Evolutionary conservation across 2,329 filamentous ascomycete species (phyloP).

Genomic region (Ophiocordyceps unilateralis): DNA sequence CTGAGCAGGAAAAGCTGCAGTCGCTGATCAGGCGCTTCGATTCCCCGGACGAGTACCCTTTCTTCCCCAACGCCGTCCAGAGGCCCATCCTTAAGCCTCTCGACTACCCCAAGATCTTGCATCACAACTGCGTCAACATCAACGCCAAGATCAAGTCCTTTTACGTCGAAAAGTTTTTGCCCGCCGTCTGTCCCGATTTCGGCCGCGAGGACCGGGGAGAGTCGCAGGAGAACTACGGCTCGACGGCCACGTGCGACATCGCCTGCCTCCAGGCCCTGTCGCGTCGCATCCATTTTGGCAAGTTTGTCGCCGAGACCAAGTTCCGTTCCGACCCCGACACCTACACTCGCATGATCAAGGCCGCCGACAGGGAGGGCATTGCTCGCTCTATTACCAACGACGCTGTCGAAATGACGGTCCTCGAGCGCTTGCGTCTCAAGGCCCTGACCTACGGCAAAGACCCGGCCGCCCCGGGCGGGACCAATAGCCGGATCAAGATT

Average conservation of each 20-base stretch:
- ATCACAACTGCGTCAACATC: slow-evolving; percentile 78
- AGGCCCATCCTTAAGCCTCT: slow-evolving; percentile 74
- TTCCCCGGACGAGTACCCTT: slow-evolving; percentile 91
- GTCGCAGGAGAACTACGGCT: slow-evolving; percentile 87
- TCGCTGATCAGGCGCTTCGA: slow-evolving; percentile 89
- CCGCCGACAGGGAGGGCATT: slow-evolving; percentile 63
- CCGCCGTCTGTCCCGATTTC: slow-evolving; percentile 63
- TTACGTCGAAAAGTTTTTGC: slow-evolving; percentile 72
- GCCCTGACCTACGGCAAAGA: slow-evolving; percentile 88
- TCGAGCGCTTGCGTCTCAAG: slow-evolving; percentile 75
- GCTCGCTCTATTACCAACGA: slow-evolving; percentile 80
- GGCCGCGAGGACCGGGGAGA: slow-evolving; percentile 68
- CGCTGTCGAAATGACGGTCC: slow-evolving; percentile 77
- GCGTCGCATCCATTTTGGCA: slow-evolving; percentile 88
- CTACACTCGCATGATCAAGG: slow-evolving; percentile 71
- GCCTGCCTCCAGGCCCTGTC: slow-evolving; percentile 77
- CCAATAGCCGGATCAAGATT: slow-evolving; percentile 56
- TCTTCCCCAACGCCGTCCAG: slow-evolving; percentile 72
- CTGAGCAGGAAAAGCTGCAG: slow-evolving; percentile 78
- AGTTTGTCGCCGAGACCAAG: slow-evolving; percentile 95
- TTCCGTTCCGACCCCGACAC: slow-evolving; percentile 67
- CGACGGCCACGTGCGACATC: slow-evolving; percentile 80
- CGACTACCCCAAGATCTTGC: slow-evolving; percentile 73
- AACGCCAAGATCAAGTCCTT: slow-evolving; percentile 74
- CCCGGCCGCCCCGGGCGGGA: slow-evolving; percentile 44